Evolutionary conservation across 495 filamentous ascomycete genomes (phyloP).

Genomic region (Annulohypoxylon maeteangense): DNA sequence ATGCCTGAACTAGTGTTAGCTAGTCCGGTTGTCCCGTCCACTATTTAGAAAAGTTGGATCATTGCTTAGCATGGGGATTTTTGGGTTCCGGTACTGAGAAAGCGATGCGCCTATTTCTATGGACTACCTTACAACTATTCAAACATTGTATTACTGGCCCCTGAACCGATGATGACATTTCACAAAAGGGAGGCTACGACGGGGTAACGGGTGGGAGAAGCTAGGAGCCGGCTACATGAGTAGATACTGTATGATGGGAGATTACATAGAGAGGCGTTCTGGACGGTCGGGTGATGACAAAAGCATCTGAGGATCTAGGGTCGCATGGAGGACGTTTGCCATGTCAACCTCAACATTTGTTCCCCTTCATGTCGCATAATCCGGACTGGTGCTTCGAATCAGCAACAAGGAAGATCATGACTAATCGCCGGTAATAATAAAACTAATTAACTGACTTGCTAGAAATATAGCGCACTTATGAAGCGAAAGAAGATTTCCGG

Average conservation of each 20-base stretch:
- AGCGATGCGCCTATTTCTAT: conserved; percentile 15
- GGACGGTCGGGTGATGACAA: conserved; percentile 34
- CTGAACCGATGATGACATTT: conserved; percentile 43
- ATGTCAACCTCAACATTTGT: conserved; percentile 30
- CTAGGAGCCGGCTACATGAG: conserved; percentile 26
- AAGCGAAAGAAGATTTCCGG: not conserved
- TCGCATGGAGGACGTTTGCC: conserved; percentile 30
- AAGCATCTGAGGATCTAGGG: conserved; percentile 38
- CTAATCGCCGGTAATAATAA: conserved; percentile 40
- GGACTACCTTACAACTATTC: conserved; percentile 15
- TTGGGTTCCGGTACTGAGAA: conserved; percentile 24
- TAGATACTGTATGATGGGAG: conserved; percentile 32
- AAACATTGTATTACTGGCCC: conserved; percentile 48
- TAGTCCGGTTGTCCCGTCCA: conserved; percentile 5
- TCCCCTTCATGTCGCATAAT: conserved; percentile 37
- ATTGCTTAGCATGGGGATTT: conserved; percentile 22
- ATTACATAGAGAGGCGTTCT: conserved; percentile 33
- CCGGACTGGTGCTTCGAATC: conserved; percentile 28
- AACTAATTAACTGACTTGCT: conserved; percentile 7
- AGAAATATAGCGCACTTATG: not conserved
- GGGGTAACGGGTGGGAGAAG: conserved; percentile 25
- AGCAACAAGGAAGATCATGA: conserved; percentile 18
- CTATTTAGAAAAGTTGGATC: conserved; percentile 28
- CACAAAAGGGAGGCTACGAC: conserved; percentile 31
- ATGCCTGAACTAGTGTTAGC: not conserved